These are phyloP conservation scores for Magnolia officinalis DNA, from an alignment of 164 flowering plant species.

Conservation along the genomic window DNA sequence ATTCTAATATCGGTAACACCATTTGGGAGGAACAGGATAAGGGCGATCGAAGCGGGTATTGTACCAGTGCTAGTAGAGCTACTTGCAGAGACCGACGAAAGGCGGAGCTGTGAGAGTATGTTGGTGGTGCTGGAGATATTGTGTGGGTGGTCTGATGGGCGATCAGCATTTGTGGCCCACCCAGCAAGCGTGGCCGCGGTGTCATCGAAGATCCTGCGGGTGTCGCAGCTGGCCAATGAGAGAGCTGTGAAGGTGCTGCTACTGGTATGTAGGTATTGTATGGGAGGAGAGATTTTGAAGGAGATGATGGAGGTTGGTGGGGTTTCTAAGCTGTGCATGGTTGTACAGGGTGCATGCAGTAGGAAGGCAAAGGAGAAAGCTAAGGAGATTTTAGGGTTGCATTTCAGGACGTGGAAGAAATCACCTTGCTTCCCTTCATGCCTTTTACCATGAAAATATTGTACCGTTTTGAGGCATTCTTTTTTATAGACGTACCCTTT, in stretches of 20 bases:
- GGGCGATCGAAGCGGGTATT: slow-evolving; percentile 60
- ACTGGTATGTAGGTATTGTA: slow-evolving; percentile 41
- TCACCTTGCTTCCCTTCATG: slow-evolving; percentile 19
- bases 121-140: slow-evolving; percentile 44
- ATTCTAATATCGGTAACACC: slow-evolving; percentile 36
- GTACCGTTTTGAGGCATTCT: no score
- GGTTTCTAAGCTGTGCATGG: slow-evolving; percentile 55
- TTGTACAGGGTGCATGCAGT: slow-evolving; percentile 22
- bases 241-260: slow-evolving; percentile 56
- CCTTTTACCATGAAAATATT: not conserved
- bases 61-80: slow-evolving; percentile 46
- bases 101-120: slow-evolving; percentile 39
- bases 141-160: slow-evolving; percentile 69
- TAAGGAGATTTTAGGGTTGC: slow-evolving; percentile 20
- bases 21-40: slow-evolving; percentile 55
- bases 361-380: slow-evolving; percentile 25
- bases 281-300: slow-evolving; percentile 33
- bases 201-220: slow-evolving; percentile 65
- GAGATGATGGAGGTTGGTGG: slow-evolving; percentile 76
- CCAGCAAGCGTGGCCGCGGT: slow-evolving; percentile 64
- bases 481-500: no score
- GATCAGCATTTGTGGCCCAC: slow-evolving; percentile 57
- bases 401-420: slow-evolving; percentile 20
- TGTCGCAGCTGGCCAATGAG: slow-evolving; percentile 63
- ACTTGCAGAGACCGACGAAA: slow-evolving; percentile 43